phyloP scores from a whole-genome alignment of 2,329 filamentous ascomycete genomes.

The Beauveria asiatica region DNA sequence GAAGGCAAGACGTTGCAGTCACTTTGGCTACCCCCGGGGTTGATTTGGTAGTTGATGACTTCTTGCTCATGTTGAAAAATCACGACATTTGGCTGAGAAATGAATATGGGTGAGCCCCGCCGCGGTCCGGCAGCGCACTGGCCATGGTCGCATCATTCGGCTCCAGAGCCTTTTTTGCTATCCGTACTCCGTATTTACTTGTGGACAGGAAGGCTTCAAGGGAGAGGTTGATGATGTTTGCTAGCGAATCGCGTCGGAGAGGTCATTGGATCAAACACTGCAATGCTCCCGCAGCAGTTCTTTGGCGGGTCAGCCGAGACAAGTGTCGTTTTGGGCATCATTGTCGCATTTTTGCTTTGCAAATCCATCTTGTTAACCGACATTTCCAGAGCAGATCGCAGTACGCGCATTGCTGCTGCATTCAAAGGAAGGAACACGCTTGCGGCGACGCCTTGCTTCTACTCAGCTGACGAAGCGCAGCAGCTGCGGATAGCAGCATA shows the following conservation, averaged over 20 bases:
- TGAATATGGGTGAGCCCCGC: neutral
- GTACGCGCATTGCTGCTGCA: no score
- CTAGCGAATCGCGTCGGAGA: neutral
- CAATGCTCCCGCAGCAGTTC: no score
- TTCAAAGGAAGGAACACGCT: no score
- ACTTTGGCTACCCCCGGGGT: neutral
- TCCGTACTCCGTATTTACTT: no score
- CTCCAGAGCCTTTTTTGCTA: neutral
- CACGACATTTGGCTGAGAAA: neutral
- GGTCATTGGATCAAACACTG: neutral
- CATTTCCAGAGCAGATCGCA: no score
- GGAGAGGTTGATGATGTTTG: neutral
- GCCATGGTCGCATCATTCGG: neutral
- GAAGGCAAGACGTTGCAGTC: neutral
- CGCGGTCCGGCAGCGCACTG: neutral
- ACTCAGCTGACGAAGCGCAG: no score
- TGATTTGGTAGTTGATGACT: neutral
- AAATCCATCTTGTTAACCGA: no score
- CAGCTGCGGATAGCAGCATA: no score
- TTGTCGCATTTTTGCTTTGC: no score
- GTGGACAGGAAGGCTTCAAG: neutral
- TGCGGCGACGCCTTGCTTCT: no score
- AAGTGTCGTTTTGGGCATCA: no score
- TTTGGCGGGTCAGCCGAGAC: no score
- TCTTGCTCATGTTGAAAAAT: neutral